Base-by-base conservation (phyloP, 495 filamentous ascomycete genomes). In the Penicillium herquei region DNA sequence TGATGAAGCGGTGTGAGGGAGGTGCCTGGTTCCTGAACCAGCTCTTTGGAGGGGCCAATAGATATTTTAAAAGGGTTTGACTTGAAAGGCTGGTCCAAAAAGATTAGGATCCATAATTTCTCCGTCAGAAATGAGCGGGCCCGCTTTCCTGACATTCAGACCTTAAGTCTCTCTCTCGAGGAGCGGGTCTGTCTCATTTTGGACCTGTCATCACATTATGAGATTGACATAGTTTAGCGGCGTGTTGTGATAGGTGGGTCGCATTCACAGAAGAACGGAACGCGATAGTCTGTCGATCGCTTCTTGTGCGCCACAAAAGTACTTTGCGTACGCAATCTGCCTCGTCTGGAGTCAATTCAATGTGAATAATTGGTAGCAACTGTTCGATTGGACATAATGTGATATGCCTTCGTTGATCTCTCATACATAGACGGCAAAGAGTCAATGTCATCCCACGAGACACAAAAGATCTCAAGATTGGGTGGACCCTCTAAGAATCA, bases 181-280 rank as follows among this genome's bases (percentile, higher is more conserved):
- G 32, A n/a, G 47, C 35, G 17, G 16, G 43, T 12, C 18, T 46
- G 30, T 21, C 30, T 2, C 12, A 37, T 59, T 62, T 67, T 59
- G 12, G 67, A 74, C 62, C 62, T 72, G 66, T 74, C 71, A 72
- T 39, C 56, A 49, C 33, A 40, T 55, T 52, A 26, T 35, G 32
- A 46, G 53, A 56, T 55, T 35, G 39, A n/a, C 49, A 52, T 56
- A 57, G 52, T 59, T 60, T 35, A 41, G 48, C 52, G 14, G 48
- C 34, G 17, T 50, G 50, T 41, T 54, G 55, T 58, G 54, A 65
- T 66, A 55, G 61, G 61, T 45, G 43, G 48, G 47, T 55, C 61
- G 42, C 31, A 57, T 62, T 35, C 51, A 51, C 49, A 56, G 56
- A 53, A n/a, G 52, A 6, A 55, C 49, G 59, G 59, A 34, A 54